Percentiles rank a stretch among this genome's conserved stretches.
Conservation (phyloP, 306 rosid genomes). For the Myrica gale region DNA sequence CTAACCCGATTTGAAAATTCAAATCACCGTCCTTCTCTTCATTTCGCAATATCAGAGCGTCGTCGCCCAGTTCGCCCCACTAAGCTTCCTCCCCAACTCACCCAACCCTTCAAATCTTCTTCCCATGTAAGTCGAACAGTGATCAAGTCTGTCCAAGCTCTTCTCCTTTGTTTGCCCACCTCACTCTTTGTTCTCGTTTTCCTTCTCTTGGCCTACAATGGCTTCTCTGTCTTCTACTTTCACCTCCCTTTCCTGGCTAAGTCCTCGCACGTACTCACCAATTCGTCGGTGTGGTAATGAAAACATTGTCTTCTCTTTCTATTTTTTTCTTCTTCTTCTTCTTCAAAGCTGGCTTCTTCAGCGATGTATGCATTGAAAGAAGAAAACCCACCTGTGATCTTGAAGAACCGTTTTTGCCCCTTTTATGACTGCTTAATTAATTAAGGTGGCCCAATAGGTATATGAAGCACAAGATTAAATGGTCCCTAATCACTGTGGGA, state of each 20-base stretch:
- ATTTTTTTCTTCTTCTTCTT: constrained; percentile 21
- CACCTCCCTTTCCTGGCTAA: constrained; percentile 40
- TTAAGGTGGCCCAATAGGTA: too few relatives aligned
- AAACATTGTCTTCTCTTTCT: constrained; percentile 29
- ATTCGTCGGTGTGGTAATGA: constrained; percentile 10
- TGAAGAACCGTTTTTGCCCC: constrained; percentile 29
- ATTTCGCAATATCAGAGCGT: too few relatives aligned
- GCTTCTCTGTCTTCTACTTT: constrained; percentile 45
- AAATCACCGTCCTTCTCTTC: too few relatives aligned
- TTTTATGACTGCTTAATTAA: too few relatives aligned
- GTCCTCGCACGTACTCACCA: constrained; percentile 11
- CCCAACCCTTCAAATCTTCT: not conserved
- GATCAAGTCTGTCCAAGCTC: constrained; percentile 36
- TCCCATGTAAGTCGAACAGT: constrained; percentile 31
- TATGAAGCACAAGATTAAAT: too few relatives aligned
- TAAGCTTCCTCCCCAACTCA: too few relatives aligned
- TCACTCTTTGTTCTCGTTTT: constrained; percentile 52
- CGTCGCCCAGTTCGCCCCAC: too few relatives aligned
- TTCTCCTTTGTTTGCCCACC: constrained; percentile 50
- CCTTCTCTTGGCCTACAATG: constrained; percentile 59
- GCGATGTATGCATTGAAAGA: constrained; percentile 37
- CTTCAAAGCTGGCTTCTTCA: constrained; percentile 39
- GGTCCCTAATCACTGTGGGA: too few relatives aligned
- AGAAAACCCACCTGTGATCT: constrained; percentile 30
- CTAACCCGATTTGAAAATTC: too few relatives aligned